Conservation (phyloP, 139 green algal genomes). For the Yamagishiella unicocca region DNA sequence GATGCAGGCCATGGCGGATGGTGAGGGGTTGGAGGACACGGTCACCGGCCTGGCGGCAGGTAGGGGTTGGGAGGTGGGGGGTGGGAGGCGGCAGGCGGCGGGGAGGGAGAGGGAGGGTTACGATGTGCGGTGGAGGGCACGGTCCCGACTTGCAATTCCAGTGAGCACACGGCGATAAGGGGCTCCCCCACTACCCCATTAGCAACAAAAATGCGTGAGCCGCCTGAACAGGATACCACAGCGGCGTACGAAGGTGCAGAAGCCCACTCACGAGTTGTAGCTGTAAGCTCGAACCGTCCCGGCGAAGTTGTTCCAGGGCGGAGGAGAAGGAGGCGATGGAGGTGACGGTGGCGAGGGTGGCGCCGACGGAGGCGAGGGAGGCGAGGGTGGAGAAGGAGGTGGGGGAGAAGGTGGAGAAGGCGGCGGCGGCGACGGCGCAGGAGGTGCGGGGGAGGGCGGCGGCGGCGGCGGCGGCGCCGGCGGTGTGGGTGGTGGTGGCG, state of each 20-base stretch:
- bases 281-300: constrained; percentile 11
- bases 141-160: no score
- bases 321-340: not conserved
- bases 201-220: no score
- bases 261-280: not conserved
- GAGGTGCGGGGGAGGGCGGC: not conserved
- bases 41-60: not conserved
- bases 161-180: no score
- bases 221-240: no score
- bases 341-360: not conserved
- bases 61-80: not conserved
- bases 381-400: not conserved
- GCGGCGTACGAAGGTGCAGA: no score
- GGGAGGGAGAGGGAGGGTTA: no score
- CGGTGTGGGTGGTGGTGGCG: not conserved
- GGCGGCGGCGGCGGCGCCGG: not conserved
- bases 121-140: no score
- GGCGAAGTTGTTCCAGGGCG: constrained; percentile 1
- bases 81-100: not conserved
- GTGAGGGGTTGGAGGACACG: constrained; percentile 20
- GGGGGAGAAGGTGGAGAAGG: not conserved
- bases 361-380: not conserved
- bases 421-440: not conserved
- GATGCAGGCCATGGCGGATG: not conserved
- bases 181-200: no score